phyloP scores from a whole-genome alignment of 306 rosid species.

The Lathyrus aphaca region DNA sequence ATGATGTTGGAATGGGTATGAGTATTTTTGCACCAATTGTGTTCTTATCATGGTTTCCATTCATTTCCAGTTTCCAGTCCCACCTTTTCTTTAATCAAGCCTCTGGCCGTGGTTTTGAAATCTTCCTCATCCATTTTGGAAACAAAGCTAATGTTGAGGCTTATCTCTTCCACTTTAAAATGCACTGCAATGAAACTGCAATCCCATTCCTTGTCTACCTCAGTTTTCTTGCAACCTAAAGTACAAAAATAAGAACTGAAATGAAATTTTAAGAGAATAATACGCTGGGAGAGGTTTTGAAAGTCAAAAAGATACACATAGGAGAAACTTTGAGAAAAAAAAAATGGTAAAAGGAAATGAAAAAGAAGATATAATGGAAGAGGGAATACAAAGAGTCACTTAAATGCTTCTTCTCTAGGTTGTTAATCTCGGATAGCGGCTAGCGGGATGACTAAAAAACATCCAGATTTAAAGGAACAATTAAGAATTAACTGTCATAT shows the following conservation, averaged over 20 bases:
- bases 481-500: no score
- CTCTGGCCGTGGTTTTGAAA: conserved; percentile 84
- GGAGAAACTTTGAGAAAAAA: background rate
- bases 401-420: background rate
- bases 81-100: conserved; percentile 93
- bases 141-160: conserved; percentile 79
- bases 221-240: background rate
- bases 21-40: conserved; percentile 68
- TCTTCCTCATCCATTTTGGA: conserved; percentile 88
- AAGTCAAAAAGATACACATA: background rate
- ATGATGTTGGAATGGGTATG: conserved; percentile 91
- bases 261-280: background rate
- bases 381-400: background rate
- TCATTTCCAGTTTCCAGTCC: conserved; percentile 88
- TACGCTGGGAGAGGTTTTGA: background rate
- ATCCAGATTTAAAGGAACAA: no score
- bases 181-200: background rate
- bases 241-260: background rate
- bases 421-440: no score
- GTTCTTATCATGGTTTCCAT: conserved; percentile 85
- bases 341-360: background rate
- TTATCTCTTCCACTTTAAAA: conserved; percentile 17
- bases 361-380: background rate
- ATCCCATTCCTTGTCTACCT: background rate
- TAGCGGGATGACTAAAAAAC: no score